Evolutionary conservation across 116 monocot species (phyloP).

Genomic region (Dioscorea cayenensis): DNA sequence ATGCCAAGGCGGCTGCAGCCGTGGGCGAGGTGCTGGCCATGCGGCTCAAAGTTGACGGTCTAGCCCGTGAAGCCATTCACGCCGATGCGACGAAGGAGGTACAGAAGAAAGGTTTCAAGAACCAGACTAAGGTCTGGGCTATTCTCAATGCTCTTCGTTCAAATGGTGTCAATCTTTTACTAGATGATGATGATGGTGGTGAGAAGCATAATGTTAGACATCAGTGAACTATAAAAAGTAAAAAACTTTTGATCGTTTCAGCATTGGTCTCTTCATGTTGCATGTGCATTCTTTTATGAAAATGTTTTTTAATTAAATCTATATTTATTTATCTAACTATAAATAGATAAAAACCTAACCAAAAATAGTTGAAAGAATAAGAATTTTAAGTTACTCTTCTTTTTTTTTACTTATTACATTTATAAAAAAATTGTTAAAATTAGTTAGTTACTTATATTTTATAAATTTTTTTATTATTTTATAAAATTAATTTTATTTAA

Average conservation of each 20-base stretch:
- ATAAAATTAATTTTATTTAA: too few relatives aligned
- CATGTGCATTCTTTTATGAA: too few relatives aligned
- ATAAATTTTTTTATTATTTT: too few relatives aligned
- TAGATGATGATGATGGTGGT: conserved; percentile 25
- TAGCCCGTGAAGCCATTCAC: conserved; percentile 63
- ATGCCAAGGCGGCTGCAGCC: conserved; percentile 83
- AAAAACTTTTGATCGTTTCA: neutral
- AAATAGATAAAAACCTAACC: too few relatives aligned
- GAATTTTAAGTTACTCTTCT: too few relatives aligned
- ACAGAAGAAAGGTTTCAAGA: conserved; percentile 92
- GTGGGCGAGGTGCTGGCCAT: conserved; percentile 89
- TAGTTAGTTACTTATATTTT: too few relatives aligned
- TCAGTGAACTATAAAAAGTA: neutral
- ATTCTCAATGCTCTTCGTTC: conserved; percentile 51
- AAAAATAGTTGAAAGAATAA: too few relatives aligned
- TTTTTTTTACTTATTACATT: too few relatives aligned
- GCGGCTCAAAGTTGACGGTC: conserved; percentile 86
- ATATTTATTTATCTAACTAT: too few relatives aligned
- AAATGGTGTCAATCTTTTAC: conserved; percentile 60
- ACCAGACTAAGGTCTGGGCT: conserved; percentile 79
- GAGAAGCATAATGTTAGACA: neutral
- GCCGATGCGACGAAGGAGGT: conserved; percentile 77
- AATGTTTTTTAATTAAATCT: too few relatives aligned
- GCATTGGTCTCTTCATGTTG: too few relatives aligned
- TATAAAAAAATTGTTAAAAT: too few relatives aligned